Base-by-base conservation (phyloP, 306 rosid species). In the Rosa multiflora region DNA sequence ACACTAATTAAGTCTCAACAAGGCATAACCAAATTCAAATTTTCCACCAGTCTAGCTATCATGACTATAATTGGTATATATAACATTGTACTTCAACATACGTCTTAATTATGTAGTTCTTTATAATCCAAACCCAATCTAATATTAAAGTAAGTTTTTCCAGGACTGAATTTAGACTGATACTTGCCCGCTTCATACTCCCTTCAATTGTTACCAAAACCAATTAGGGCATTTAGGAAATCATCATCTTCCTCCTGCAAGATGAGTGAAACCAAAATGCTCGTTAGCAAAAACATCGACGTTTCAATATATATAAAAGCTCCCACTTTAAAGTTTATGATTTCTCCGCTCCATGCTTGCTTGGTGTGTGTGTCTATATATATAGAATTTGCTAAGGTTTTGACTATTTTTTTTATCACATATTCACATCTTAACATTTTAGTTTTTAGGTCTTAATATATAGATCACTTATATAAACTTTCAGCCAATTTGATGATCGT, bases 161-260 rank as follows among this genome's bases (percentile, higher is more conserved):
- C 8, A 4, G 3, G 21, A 63, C 39, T 62, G 46, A 70, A 42
- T 43, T 46, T 6, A 49, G 56, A 66, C 39, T 29, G n/a, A 73
- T 52, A 55, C 29, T 48, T 66, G 29, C 35, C 6, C 35, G 1
- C 21, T 68, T 77, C 49, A 75, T 23, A 40, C 46, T 68, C 77
- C 77, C 12, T 59, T 21, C 13, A 43, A 12, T 43, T 26, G 71
- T 20, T 18, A 61, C 23, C 44, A n/a, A 40, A 39, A 35, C 44
- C 13, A 58, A 81, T 32, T 52, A 81, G 0, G 52, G 56, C 62
- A 37, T 78, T 76, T 4, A 85, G 32, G 68, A 85, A 70, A 5
- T 81, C 83, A 5, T 81, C 72, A 26, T 85, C 85, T 67, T 72
- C 79, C 9, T 70, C 85, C 83, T 78, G 39, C 77, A 29, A 70